These are phyloP conservation scores for Colletotrichum sp. DNA, from an alignment of 2,329 filamentous ascomycete genomes.

Conservation along the genomic window DNA sequence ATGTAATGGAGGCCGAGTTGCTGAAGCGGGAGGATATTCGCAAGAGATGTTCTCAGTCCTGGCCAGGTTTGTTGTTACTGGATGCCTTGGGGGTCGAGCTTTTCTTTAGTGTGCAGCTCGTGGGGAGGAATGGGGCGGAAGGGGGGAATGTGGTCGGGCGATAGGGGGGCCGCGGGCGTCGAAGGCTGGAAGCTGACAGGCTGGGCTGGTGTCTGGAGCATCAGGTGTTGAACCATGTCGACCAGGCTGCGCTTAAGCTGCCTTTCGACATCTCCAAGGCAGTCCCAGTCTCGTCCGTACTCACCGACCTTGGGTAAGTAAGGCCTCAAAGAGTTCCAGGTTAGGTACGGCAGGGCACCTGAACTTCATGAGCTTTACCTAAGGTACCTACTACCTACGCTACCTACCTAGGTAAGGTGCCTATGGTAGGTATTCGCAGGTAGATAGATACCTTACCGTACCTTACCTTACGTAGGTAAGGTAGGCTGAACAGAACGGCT, in stretches of 20 bases:
- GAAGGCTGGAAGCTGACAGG: slow-evolving; percentile 13
- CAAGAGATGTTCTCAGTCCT: slow-evolving; percentile 13
- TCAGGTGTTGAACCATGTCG: neutral
- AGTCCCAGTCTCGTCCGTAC: neutral
- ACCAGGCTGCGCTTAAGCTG: neutral
- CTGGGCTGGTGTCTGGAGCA: neutral
- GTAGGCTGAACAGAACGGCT: neutral
- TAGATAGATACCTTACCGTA: neutral
- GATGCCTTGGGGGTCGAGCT: slow-evolving; percentile 17
- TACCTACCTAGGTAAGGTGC: neutral
- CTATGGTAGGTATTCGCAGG: neutral
- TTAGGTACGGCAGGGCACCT: neutral
- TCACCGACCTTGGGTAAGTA: neutral
- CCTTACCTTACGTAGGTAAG: neutral
- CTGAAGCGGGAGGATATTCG: slow-evolving; percentile 5
- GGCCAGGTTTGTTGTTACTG: slow-evolving; percentile 6
- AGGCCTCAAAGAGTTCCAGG: neutral
- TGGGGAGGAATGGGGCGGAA: slow-evolving; percentile 18
- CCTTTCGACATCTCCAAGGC: neutral
- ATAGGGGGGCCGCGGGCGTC: slow-evolving; percentile 14
- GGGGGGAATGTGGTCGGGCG: slow-evolving; percentile 8
- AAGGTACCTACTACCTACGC: too few species aligned
- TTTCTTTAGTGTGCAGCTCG: slow-evolving; percentile 23
- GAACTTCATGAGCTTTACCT: neutral
- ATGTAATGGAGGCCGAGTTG: neutral